Conservation (phyloP, 2,329 filamentous ascomycete genomes). For the Phaeophleospora eucalypticola region DNA sequence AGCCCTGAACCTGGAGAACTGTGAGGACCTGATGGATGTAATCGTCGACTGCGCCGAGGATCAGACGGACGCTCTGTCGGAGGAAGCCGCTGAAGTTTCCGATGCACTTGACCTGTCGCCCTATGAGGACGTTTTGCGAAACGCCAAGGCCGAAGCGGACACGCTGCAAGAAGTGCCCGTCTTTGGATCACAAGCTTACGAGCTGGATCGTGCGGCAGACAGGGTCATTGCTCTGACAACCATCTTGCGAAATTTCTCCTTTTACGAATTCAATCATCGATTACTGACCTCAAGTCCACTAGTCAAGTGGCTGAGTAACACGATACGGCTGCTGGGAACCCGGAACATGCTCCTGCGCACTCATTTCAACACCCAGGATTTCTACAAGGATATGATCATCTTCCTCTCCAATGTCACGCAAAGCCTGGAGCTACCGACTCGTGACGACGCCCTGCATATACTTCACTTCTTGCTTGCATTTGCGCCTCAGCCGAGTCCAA, state of each 20-base stretch:
- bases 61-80: conserved; percentile 77
- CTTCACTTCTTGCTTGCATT: conserved; percentile 89
- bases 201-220: conserved; percentile 81
- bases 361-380: conserved; percentile 81
- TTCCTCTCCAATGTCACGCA: conserved; percentile 81
- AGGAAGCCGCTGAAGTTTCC: conserved; percentile 78
- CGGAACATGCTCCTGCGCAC: conserved; percentile 80
- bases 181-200: conserved; percentile 73
- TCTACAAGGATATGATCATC: conserved; percentile 92
- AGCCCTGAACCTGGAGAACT: conserved; percentile 65
- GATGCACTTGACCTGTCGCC: conserved; percentile 77
- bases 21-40: conserved; percentile 84
- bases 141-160: conserved; percentile 70
- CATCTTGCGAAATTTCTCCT: conserved; percentile 88
- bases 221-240: conserved; percentile 86
- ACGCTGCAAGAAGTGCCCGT: conserved; percentile 66
- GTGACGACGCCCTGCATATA: conserved; percentile 81
- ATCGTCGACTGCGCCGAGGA: conserved; percentile 88
- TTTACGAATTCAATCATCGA: conserved; percentile 71
- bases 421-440: conserved; percentile 72
- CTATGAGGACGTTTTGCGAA: conserved; percentile 82
- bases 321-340: conserved; percentile 83
- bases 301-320: conserved; percentile 75
- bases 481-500: conserved; percentile 71
- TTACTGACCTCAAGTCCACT: conserved; percentile 72